Conservation (phyloP, 768 basidiomycete genomes). For the Hericium alpestre region DNA sequence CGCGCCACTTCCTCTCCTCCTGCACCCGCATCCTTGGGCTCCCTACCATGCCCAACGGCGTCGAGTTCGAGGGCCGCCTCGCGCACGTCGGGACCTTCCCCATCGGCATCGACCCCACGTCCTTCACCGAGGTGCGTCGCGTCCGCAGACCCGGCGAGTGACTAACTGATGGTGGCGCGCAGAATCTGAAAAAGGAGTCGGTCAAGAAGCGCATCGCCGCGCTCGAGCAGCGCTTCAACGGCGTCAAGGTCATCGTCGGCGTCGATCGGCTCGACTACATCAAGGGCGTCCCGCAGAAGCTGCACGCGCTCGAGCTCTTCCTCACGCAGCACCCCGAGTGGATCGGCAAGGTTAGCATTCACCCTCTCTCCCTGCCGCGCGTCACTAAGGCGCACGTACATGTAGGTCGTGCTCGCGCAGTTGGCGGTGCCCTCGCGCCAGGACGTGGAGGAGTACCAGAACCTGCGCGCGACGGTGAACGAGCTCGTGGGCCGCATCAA, state of each 20-base stretch:
- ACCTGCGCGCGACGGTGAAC: conserved; percentile 89
- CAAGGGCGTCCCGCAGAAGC: conserved; percentile 98
- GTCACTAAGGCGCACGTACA: background rate
- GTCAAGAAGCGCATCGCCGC: conserved; percentile 75
- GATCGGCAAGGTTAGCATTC: conserved; percentile 75
- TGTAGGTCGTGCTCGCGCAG: conserved; percentile 86
- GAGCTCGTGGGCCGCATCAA: conserved; percentile 98
- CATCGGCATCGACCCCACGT: conserved; percentile 92
- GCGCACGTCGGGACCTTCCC: conserved; percentile 98
- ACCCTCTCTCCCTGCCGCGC: background rate
- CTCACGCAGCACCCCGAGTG: conserved; percentile 96
- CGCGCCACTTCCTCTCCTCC: conserved; percentile 96
- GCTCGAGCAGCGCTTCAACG: conserved; percentile 84
- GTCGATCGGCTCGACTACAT: conserved; percentile 99
- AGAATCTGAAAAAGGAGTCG: conserved; percentile 71
- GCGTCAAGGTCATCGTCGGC: conserved; percentile 94
- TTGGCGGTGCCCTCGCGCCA: conserved; percentile 95
- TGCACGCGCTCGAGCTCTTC: conserved; percentile 94
- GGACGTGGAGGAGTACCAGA: conserved; percentile 99
- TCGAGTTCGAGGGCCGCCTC: conserved; percentile 89
- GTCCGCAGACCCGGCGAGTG: background rate
- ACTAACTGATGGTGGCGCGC: conserved; percentile 1
- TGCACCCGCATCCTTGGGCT: conserved; percentile 93
- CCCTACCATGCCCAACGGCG: conserved; percentile 95
- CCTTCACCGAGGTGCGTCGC: conserved; percentile 67